Percentiles rank a stretch among this genome's conserved stretches.
Conservation (phyloP, 2,329 filamentous ascomycete genomes). For the Aspergillus unguis region DNA sequence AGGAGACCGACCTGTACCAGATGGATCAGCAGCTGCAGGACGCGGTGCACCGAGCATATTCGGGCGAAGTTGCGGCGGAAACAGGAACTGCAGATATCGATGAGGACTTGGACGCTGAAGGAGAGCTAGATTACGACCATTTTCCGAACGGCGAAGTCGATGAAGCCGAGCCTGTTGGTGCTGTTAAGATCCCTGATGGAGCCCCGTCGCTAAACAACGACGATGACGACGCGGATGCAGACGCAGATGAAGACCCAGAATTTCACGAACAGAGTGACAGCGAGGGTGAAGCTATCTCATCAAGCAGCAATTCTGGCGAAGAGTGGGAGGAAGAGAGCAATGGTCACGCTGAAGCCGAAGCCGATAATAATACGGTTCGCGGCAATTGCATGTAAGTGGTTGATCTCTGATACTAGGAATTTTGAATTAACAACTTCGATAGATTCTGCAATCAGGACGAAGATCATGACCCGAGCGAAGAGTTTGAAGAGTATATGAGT, state of each 20-base stretch:
- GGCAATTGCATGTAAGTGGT: constrained; percentile 11
- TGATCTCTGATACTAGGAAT: not conserved
- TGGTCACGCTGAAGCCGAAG: constrained; percentile 30
- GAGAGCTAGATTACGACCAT: constrained; percentile 21
- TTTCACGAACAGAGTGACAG: constrained; percentile 41
- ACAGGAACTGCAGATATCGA: constrained; percentile 20
- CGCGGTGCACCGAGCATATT: constrained; percentile 36
- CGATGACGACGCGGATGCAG: constrained; percentile 29
- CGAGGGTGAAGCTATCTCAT: constrained; percentile 39
- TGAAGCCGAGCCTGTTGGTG: constrained; percentile 39
- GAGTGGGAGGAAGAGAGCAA: constrained; percentile 51
- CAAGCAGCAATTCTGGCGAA: constrained; percentile 56
- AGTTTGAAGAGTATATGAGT: constrained; percentile 73
- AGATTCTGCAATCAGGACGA: constrained; percentile 82
- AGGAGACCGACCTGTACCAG: constrained; percentile 41
- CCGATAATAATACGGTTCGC: constrained; percentile 5
- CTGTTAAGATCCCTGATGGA: constrained; percentile 36
- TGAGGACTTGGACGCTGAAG: constrained; percentile 8
- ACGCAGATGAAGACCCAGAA: constrained; percentile 42
- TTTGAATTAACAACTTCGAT: constrained; percentile 32
- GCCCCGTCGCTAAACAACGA: constrained; percentile 31
- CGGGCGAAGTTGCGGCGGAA: constrained; percentile 30
- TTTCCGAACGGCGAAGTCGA: constrained; percentile 41
- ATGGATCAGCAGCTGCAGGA: constrained; percentile 40
- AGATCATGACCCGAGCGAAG: constrained; percentile 75